Percentiles rank a stretch among this genome's conserved stretches.
Evolutionary conservation across 2,329 filamentous ascomycete species (phyloP).

Genomic region (Septoria petroselini): DNA sequence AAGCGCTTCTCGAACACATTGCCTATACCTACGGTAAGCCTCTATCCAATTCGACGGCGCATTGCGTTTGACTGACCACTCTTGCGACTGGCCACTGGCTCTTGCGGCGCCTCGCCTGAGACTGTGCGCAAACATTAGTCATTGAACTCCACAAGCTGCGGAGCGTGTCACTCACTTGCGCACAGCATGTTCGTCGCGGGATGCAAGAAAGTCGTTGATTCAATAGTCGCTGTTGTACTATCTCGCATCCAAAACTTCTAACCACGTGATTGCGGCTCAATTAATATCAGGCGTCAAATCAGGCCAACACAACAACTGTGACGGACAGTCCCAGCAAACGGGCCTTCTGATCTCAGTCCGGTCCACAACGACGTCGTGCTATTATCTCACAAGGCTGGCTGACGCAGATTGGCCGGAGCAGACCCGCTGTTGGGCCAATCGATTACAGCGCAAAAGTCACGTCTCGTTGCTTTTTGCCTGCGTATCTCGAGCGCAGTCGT

Average conservation of each 20-base stretch:
- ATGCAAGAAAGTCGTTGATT: not conserved
- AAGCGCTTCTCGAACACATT: constrained; percentile 92
- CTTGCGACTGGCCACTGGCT: constrained; percentile 91
- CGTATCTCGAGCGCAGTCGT: not conserved
- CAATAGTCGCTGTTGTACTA: too few relatives aligned
- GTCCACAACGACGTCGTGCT: constrained; percentile 4
- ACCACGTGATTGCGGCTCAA: too few relatives aligned
- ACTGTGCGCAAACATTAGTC: constrained; percentile 54
- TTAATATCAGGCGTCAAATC: too few relatives aligned
- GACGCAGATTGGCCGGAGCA: constrained; percentile 4
- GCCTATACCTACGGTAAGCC: constrained; percentile 52
- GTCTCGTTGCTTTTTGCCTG: not conserved
- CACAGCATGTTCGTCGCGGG: constrained; percentile 35
- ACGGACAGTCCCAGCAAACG: too few relatives aligned
- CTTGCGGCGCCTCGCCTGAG: constrained; percentile 92
- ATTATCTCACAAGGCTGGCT: constrained; percentile 3
- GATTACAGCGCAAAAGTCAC: not conserved
- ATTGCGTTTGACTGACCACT: constrained; percentile 61
- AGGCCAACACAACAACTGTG: too few relatives aligned
- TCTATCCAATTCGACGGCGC: constrained; percentile 32
- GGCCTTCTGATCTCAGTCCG: constrained; percentile 7
- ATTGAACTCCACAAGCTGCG: not conserved
- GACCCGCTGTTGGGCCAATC: not conserved
- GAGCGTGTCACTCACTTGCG: constrained; percentile 37
- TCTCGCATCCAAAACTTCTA: too few relatives aligned